Evolutionary conservation across 2,329 filamentous ascomycete species (phyloP).

Genomic region (Pseudomassariella vexata): DNA sequence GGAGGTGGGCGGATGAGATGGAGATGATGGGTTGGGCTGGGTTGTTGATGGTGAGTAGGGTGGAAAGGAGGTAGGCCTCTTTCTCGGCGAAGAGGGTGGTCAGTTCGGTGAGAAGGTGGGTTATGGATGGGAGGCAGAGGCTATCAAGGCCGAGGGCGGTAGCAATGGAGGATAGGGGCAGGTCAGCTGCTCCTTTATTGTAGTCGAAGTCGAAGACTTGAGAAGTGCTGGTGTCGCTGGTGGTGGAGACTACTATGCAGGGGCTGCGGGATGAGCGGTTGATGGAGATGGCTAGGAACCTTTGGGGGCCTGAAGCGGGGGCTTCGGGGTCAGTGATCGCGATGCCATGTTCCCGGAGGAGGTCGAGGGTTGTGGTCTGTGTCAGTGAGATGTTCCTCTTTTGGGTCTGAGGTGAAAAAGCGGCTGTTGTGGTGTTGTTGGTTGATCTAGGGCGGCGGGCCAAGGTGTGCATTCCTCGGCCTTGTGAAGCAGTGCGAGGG

Average conservation of each 20-base stretch:
- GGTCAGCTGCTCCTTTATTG: slow-evolving; percentile 35
- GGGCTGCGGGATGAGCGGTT: slow-evolving; percentile 58
- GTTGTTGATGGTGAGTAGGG: slow-evolving; percentile 30
- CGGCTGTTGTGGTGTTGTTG: slow-evolving; percentile 3
- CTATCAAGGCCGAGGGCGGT: slow-evolving; percentile 48
- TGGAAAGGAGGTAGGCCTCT: slow-evolving; percentile 58
- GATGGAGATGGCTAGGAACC: slow-evolving; percentile 58
- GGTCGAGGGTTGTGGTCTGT: slow-evolving; percentile 44
- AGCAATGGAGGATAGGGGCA: slow-evolving; percentile 33
- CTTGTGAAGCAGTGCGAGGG: slow-evolving; percentile 29
- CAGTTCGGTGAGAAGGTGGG: slow-evolving; percentile 45
- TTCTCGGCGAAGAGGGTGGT: slow-evolving; percentile 55
- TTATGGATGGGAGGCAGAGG: slow-evolving; percentile 36
- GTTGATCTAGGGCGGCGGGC: slow-evolving; percentile 20
- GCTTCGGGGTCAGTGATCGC: slow-evolving; percentile 29
- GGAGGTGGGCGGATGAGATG: slow-evolving; percentile 49
- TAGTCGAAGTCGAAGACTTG: slow-evolving; percentile 60
- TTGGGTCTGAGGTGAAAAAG: slow-evolving; percentile 24
- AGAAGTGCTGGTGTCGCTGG: slow-evolving; percentile 33
- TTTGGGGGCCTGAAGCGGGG: slow-evolving; percentile 28
- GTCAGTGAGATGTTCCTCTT: slow-evolving; percentile 50
- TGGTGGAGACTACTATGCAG: slow-evolving; percentile 57
- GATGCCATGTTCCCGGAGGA: slow-evolving; percentile 48
- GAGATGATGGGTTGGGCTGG: slow-evolving; percentile 32
- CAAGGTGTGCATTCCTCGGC: slow-evolving; percentile 46